A percentile compares a stretch with the other conserved stretches of the same genome.
Evolutionary conservation across 768 basidiomycete genomes (phyloP).

Genomic region (Rossbeevera mucosa): DNA sequence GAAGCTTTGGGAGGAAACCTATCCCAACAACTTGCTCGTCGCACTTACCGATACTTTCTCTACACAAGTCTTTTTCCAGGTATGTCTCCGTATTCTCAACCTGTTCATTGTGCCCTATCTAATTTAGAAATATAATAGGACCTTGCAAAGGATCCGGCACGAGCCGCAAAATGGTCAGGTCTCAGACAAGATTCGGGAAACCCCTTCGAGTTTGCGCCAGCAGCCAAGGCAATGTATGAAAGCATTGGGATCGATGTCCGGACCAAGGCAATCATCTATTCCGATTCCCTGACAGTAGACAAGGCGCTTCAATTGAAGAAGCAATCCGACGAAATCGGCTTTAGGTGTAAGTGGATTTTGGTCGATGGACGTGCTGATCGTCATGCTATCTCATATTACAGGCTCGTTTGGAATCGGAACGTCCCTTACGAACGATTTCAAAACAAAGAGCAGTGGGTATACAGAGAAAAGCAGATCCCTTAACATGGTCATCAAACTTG

Average conservation of each 20-base stretch:
- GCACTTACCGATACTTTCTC: slow-evolving; percentile 97
- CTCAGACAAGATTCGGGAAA: slow-evolving; percentile 94
- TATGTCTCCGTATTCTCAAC: slow-evolving; percentile 21
- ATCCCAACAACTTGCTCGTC: slow-evolving; percentile 52
- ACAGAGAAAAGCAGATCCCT: slow-evolving; percentile 70
- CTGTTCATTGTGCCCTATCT: background rate
- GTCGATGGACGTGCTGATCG: background rate
- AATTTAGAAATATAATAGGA: slow-evolving; percentile 42
- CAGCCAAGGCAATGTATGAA: slow-evolving; percentile 68
- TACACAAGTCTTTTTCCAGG: slow-evolving; percentile 79
- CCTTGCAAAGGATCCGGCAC: slow-evolving; percentile 49
- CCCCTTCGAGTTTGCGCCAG: slow-evolving; percentile 73
- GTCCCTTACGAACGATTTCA: slow-evolving; percentile 81
- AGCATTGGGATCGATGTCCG: slow-evolving; percentile 61
- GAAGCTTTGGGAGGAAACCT: slow-evolving; percentile 81
- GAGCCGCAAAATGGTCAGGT: slow-evolving; percentile 70
- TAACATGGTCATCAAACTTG: slow-evolving; percentile 94
- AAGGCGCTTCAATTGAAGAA: slow-evolving; percentile 65
- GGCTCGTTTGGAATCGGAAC: slow-evolving; percentile 95
- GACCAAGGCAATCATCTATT: slow-evolving; percentile 74
- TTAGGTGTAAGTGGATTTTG: slow-evolving; percentile 43
- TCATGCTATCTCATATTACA: slow-evolving; percentile 25
- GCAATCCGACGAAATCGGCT: slow-evolving; percentile 70
- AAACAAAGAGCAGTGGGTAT: slow-evolving; percentile 37
- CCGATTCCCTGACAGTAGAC: slow-evolving; percentile 72